Conservation (phyloP, 176 grass and related monocot species). For the Paspalum vaginatum region DNA sequence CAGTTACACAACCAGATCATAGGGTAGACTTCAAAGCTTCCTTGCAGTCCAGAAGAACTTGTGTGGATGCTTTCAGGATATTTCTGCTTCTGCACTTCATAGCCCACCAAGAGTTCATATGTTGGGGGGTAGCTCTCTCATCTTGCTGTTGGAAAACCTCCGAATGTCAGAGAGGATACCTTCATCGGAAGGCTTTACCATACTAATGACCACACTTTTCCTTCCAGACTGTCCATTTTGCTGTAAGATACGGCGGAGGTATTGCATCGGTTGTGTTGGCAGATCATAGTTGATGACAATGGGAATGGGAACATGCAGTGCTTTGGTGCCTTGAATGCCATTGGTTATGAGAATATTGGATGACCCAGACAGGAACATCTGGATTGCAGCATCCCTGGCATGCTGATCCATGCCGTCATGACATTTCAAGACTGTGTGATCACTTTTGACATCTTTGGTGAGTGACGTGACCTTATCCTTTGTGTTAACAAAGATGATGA, state of each 20-base stretch:
- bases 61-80: neutral
- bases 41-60: neutral
- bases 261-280: constrained; percentile 32
- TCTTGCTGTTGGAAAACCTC: constrained; percentile 12
- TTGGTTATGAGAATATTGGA: constrained; percentile 53
- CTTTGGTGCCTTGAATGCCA: constrained; percentile 45
- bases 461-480: constrained; percentile 51
- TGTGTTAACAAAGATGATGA: constrained; percentile 65
- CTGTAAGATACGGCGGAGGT: constrained; percentile 7
- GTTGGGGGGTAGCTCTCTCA: constrained; percentile 32
- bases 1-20: neutral
- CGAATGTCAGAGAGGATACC: neutral
- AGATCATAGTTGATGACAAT: constrained; percentile 72
- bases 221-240: neutral
- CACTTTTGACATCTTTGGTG: constrained; percentile 48
- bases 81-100: neutral
- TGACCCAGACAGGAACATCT: constrained; percentile 56
- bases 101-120: neutral
- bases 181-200: constrained; percentile 3
- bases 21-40: neutral
- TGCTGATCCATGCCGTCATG: constrained; percentile 67
- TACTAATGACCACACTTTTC: constrained; percentile 13
- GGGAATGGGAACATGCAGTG: constrained; percentile 37
- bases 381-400: constrained; percentile 51
- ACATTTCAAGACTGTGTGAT: constrained; percentile 52